Percentiles rank a stretch among this genome's conserved stretches.
Conservation (phyloP, 176 grass and related monocot genomes). For the bread wheat (Triticum aestivum) region DNA sequence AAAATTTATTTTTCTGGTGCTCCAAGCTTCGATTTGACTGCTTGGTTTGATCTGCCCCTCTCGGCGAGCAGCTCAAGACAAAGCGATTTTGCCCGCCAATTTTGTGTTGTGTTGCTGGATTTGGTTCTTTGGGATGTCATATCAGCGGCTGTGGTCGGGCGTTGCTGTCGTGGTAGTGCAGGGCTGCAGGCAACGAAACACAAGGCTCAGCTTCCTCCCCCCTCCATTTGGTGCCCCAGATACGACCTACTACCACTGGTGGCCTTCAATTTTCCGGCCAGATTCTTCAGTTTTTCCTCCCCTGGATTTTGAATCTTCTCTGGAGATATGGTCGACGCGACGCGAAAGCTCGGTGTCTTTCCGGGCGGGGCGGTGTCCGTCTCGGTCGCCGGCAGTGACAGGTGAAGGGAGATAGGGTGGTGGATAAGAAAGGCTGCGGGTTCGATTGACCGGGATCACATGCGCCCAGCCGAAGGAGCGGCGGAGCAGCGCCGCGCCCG, state of each 20-base stretch:
- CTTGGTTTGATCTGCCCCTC: not conserved
- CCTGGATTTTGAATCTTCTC: not conserved
- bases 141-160: conserved; percentile 22
- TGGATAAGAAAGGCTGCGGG: not conserved
- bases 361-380: not conserved
- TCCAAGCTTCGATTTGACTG: not conserved
- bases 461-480: not conserved
- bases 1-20: not conserved
- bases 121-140: not conserved
- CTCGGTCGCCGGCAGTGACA: conserved; percentile 1
- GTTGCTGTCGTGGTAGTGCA: conserved; percentile 3
- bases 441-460: not conserved
- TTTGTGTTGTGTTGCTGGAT: not conserved
- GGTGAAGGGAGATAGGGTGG: not conserved
- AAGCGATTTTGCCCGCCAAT: not conserved
- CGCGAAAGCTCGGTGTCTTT: conserved; percentile 16
- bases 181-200: not conserved
- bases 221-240: not conserved
- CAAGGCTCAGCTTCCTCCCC: not conserved
- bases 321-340: conserved; percentile 11
- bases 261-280: not conserved
- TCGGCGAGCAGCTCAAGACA: not conserved
- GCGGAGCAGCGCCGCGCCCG: conserved; percentile 2
- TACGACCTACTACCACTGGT: not conserved
- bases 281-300: not conserved